These are phyloP conservation scores for Pseudopyricularia cyperi DNA, from an alignment of 2,329 filamentous ascomycete genomes.

Conservation along the genomic window DNA sequence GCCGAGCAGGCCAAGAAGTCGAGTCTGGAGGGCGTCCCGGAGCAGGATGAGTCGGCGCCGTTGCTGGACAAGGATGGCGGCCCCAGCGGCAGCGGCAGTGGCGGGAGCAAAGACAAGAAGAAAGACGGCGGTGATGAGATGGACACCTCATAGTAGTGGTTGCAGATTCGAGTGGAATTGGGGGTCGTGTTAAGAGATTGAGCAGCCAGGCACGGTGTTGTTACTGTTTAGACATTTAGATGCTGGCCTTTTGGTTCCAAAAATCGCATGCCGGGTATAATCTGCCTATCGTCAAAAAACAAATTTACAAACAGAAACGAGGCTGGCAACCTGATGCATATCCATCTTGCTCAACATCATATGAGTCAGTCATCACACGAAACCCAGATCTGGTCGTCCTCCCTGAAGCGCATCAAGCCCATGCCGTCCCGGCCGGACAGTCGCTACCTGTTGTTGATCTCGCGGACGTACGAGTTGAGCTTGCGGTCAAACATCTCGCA, in stretches of 20 bases:
- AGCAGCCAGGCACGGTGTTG: neutral
- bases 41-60: slow-evolving; percentile 57
- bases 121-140: slow-evolving; percentile 61
- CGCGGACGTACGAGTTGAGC: slow-evolving; percentile 66
- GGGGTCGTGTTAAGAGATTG: neutral
- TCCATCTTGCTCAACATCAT: neutral
- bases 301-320: neutral
- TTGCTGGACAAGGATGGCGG: slow-evolving; percentile 52
- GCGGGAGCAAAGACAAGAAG: slow-evolving; percentile 33
- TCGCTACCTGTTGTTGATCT: slow-evolving; percentile 45
- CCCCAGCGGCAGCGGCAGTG: slow-evolving; percentile 44
- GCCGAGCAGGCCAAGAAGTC: slow-evolving; percentile 43
- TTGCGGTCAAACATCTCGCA: slow-evolving; percentile 93
- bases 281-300: neutral
- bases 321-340: neutral
- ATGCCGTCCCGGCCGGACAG: neutral
- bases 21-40: slow-evolving; percentile 64
- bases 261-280: neutral
- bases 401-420: neutral
- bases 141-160: slow-evolving; percentile 59
- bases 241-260: neutral
- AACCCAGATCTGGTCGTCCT: neutral
- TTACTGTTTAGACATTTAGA: neutral
- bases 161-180: neutral
- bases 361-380: neutral